Evolutionary conservation across 2,329 filamentous ascomycete genomes (phyloP), one percentile per base, ranked within the genome.

Genomic region (Nothopassalora personata): DNA sequence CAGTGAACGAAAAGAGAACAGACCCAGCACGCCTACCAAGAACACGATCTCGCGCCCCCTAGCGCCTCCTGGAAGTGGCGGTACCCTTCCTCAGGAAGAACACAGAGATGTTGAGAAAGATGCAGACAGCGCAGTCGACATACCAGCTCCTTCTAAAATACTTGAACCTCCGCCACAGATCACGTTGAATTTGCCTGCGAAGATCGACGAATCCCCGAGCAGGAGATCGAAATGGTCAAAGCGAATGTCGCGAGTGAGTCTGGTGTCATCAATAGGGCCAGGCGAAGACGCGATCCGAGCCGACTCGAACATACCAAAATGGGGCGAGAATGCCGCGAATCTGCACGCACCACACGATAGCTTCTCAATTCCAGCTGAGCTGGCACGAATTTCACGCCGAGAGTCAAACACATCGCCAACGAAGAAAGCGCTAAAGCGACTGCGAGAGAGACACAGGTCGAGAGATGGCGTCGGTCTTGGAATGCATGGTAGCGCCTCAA

Each of bases 331-430:
- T 18, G 69, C 71, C 39, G 65, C 68, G 39, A 71, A 70, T 1
- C 70, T 74, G 33, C 73, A 76, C 59, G 72, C 69, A 23, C 75
- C 75, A 6, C 72, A 74, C 55, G 73, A 77, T 53, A 77, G 75
- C 56, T 78, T 78, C 70, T 76, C 73, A 15, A 70, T 76, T 13
- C 71, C 76, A 5, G 73, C 75, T 15, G 73, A 76, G 54, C 70
- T 77, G 39, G 71, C 73, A 9, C 66, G 72, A 36, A 61, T 67
- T 1, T 76, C 75, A 1, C 70, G 70, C 34, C 64, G 64, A 19
- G 64, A 68, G 11, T 71, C 70, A 15, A 62, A 66, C 13, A 48
- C 64, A 4, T 73, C 70, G 31, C 68, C 70, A 48, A 56, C 67
- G 57, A 65, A 72, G 64, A 56, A 71, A 64, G 62, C 68, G 53